Evolutionary conservation across 2,329 filamentous ascomycete species (phyloP), one percentile per base, ranked within the genome.

Genomic region (Cytospora leucostoma): DNA sequence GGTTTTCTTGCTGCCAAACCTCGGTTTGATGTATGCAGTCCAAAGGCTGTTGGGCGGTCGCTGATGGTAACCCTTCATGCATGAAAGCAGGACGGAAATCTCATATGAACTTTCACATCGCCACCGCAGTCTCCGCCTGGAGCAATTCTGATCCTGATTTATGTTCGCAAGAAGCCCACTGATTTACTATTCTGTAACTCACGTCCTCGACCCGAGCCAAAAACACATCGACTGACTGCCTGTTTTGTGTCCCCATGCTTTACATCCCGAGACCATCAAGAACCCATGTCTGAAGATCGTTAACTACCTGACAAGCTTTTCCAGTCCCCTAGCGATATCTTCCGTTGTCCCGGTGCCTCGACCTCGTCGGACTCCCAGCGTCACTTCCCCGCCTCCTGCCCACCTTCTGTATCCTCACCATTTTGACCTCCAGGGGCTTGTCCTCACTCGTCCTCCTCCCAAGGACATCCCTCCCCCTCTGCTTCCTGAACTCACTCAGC

Each of bases 401-500:
- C 6, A 37, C 11, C 33, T 58, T 61, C 11, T 61, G 52, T 35
- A 61, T 44, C 21, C 53, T 55, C 19, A 37, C 19, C 44, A 57
- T 57, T 19, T 37, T 38, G 15, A 56, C 58, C 13, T 34, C 34
- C n/a, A 3, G 35, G 10, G 17, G 49, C 8, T 15, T 47, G 10
- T 27, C 32, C 0, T 55, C 56, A 33, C 51, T 53, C 7, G 13
- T 15, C 11, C 13, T 59, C 35, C 53, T 15, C 27, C 52, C 50
- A 49, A 34, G 40, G 2, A 54, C 27, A 19, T 27, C 21, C 15
- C 47, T 50, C 21, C 52, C 56, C 1, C 59, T 47, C 4, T 15
- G 15, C 15, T 73, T 69, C 21, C 69, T 69, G 3, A 69, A 37
- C 69, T 78, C 77, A 12, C 70, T 69, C 12, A 70, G 38, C 0